Conservation (phyloP, 139 green algal species). For the Desmodesmus armatus region DNA sequence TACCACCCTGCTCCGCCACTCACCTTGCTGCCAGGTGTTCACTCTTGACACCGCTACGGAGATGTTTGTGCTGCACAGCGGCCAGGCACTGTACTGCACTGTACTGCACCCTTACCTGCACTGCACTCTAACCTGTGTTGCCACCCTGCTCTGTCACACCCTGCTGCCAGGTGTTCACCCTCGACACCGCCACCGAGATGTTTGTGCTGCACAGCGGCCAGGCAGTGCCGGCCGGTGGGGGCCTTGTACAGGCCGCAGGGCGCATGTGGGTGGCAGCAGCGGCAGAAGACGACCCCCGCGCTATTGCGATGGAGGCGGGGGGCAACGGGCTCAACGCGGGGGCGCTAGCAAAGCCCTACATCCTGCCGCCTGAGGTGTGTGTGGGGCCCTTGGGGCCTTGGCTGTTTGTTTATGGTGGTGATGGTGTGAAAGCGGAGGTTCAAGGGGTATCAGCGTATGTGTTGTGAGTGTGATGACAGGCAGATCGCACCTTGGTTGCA, state of each 20-base stretch:
- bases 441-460: not conserved
- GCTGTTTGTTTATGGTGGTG: not conserved
- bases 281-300: conserved; percentile 84
- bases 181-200: conserved; percentile 84
- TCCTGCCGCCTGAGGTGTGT: conserved; percentile 60
- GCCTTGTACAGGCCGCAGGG: conserved; percentile 79
- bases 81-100: no score
- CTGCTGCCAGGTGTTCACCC: no score
- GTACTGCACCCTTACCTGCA: no score
- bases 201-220: conserved; percentile 81
- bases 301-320: conserved; percentile 79
- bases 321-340: conserved; percentile 76
- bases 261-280: conserved; percentile 82
- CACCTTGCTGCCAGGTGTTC: no score
- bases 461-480: not conserved
- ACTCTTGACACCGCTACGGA: conserved; percentile 86
- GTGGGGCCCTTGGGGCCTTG: not conserved
- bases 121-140: no score
- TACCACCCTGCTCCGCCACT: no score
- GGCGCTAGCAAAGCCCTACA: conserved; percentile 77
- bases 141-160: no score
- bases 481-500: no score
- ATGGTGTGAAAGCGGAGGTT: not conserved
- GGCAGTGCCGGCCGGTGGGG: conserved; percentile 82
- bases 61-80: conserved; percentile 79